Evolutionary conservation across 352 stramenopile species (phyloP), one percentile per base, ranked within the genome.

Genomic region (Plasmopara halstedii): DNA sequence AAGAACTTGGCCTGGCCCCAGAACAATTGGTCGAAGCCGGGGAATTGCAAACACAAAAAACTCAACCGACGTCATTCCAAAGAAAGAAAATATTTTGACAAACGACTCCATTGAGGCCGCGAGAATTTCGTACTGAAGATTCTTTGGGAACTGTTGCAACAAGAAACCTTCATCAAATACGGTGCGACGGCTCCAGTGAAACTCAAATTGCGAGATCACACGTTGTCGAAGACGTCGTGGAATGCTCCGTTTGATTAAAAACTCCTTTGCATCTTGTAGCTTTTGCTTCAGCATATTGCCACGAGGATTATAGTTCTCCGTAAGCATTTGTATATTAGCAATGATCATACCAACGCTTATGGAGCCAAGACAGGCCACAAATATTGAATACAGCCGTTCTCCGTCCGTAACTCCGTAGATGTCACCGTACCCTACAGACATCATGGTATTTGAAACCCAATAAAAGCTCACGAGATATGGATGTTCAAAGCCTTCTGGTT

Each of bases 371-470:
- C 80, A 81, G 29, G 91, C 66, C 37, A 92, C 75, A 32, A 91
- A 74, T 26, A 95, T 93, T 4, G 83, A 85, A 56, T 93, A 95
- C 2, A 90, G 21, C 1, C 85, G 64, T 45, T 96, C 85, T 17
- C 47, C 53, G 26, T 90, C 75, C 0, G 79, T 95, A 38, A 92
- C 64, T 2, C 74, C 77, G 26, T 75, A 85, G 35, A 96, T 91
- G 26, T 97, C 88, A 14, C 88, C 88, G 43, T 96, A 97, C 0
- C 88, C 86, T 23, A 97, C 83, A 0, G 84, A 93, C 84, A 97
- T 97, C 70, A 97, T 95, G 6, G 86, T 97, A 38, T 93, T 93
- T 0, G 89, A 83, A 22, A 91, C 90, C 85, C 84, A 97, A 62
- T 97, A 97, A 45, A 97, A 89, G 53, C 75, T 84, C 8, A 86